These are phyloP conservation scores for Hypoxylon sp. DNA, from an alignment of 2,329 filamentous ascomycete species.

Conservation along the genomic window DNA sequence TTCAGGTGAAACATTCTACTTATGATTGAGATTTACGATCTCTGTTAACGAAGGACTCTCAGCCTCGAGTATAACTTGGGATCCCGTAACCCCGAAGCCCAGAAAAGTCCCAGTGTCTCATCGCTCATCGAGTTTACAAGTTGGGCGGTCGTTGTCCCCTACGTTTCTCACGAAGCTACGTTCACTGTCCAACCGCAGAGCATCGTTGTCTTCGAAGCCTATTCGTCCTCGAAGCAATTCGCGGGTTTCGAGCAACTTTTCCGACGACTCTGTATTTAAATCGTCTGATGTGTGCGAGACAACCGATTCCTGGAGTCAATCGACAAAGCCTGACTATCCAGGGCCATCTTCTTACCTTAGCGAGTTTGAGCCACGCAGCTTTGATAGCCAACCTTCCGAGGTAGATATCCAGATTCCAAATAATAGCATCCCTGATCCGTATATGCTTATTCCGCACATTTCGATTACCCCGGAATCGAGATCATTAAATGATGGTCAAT, in stretches of 20 bases:
- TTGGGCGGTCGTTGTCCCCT: slow-evolving; percentile 37
- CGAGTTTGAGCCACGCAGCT: slow-evolving; percentile 27
- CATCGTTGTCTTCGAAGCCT: slow-evolving; percentile 44
- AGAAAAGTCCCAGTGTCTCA: slow-evolving; percentile 23
- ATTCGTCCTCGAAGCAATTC: slow-evolving; percentile 37
- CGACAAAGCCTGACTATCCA: slow-evolving; percentile 28
- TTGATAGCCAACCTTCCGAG: slow-evolving; percentile 40
- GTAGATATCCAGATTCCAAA: slow-evolving; percentile 51
- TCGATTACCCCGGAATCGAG: slow-evolving; percentile 59
- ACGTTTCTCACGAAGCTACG: slow-evolving; percentile 42
- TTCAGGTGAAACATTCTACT: slow-evolving; percentile 23
- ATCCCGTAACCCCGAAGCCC: slow-evolving; percentile 35
- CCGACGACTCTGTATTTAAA: slow-evolving; percentile 37
- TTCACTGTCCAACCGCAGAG: slow-evolving; percentile 46
- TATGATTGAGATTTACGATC: neutral
- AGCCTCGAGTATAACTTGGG: slow-evolving; percentile 22
- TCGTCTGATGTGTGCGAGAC: slow-evolving; percentile 21
- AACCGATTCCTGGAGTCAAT: slow-evolving; percentile 35
- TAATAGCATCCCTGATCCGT: slow-evolving; percentile 42
- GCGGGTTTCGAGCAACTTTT: slow-evolving; percentile 38
- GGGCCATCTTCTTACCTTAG: slow-evolving; percentile 30
- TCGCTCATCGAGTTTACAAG: slow-evolving; percentile 41
- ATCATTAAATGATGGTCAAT: slow-evolving; percentile 52
- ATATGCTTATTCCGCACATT: slow-evolving; percentile 60
- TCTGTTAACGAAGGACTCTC: slow-evolving; percentile 14